These are phyloP conservation scores for Picea abies DNA, from an alignment of 83 land plant genomes.

Conservation along the genomic window DNA sequence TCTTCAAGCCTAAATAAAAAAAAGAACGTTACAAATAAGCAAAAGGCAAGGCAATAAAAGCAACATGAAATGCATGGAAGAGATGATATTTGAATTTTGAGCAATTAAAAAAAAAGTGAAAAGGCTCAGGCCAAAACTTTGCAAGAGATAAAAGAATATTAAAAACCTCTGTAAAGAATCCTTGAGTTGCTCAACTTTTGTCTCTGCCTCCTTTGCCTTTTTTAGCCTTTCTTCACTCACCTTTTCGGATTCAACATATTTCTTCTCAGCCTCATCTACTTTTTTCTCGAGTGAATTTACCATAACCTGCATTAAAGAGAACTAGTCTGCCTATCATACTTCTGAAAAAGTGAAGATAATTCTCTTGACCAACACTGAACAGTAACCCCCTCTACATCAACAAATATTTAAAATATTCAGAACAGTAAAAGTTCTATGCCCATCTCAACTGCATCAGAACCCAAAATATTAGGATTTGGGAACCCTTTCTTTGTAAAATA, in stretches of 20 bases:
- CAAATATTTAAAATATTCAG: not conserved
- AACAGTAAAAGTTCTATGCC: too few species aligned
- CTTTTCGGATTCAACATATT: conserved; percentile 56
- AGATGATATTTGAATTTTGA: not conserved
- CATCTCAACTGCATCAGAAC: not conserved
- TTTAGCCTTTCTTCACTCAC: conserved; percentile 77
- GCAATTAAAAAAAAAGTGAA: not conserved
- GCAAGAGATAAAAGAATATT: not conserved
- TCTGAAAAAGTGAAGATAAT: not conserved
- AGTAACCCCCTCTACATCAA: not conserved
- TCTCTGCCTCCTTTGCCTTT: conserved; percentile 77
- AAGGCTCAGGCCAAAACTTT: not conserved
- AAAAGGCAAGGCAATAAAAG: not conserved
- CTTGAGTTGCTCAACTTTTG: conserved; percentile 70
- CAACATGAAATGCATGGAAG: not conserved
- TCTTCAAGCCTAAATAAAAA: conserved; percentile 52
- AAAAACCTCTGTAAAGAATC: conserved; percentile 73
- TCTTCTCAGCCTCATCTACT: conserved; percentile 76
- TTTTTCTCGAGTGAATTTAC: conserved; percentile 73
- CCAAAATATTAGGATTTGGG: not conserved
- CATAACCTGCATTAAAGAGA: conserved; percentile 37
- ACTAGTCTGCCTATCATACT: not conserved
- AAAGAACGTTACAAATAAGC: not conserved
- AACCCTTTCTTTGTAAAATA: not conserved
- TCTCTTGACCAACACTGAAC: not conserved